Percentiles rank a stretch among this genome's conserved stretches.
Conservation (phyloP, 495 filamentous ascomycete species). For the Aspergillus olivimuriae region DNA sequence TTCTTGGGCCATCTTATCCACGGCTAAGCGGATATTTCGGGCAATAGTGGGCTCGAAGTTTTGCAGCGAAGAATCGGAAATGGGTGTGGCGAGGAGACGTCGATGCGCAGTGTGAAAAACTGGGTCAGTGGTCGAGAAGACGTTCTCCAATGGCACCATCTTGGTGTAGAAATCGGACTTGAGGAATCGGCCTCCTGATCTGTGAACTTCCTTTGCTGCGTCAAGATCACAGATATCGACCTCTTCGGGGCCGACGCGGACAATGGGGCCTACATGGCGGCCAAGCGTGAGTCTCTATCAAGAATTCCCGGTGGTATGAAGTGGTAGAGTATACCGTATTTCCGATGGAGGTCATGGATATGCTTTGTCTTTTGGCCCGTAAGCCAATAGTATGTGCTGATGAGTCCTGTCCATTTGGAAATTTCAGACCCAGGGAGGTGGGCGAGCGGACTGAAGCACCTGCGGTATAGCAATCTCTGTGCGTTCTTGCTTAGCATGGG, state of each 20-base stretch:
- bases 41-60: constrained; percentile 26
- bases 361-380: constrained; percentile 18
- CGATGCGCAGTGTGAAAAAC: constrained; percentile 22
- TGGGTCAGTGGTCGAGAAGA: constrained; percentile 30
- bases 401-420: not conserved
- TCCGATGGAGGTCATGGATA: constrained; percentile 26
- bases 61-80: constrained; percentile 31
- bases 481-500: no score
- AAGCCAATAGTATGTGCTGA: constrained; percentile 2
- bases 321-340: constrained; percentile 21
- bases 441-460: not conserved
- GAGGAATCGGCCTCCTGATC: constrained; percentile 19
- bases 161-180: constrained; percentile 15
- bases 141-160: constrained; percentile 11
- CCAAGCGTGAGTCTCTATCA: not conserved
- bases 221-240: constrained; percentile 28
- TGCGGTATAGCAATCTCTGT: not conserved
- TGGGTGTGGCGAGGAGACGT: constrained; percentile 24
- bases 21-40: constrained; percentile 19
- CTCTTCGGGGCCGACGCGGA: constrained; percentile 34
- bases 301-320: no score
- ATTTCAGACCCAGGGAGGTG: not conserved
- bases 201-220: constrained; percentile 29
- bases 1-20: constrained; percentile 30
- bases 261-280: constrained; percentile 25